Evolutionary conservation across 768 basidiomycete genomes (phyloP).

Genomic region (Suillus plorans): DNA sequence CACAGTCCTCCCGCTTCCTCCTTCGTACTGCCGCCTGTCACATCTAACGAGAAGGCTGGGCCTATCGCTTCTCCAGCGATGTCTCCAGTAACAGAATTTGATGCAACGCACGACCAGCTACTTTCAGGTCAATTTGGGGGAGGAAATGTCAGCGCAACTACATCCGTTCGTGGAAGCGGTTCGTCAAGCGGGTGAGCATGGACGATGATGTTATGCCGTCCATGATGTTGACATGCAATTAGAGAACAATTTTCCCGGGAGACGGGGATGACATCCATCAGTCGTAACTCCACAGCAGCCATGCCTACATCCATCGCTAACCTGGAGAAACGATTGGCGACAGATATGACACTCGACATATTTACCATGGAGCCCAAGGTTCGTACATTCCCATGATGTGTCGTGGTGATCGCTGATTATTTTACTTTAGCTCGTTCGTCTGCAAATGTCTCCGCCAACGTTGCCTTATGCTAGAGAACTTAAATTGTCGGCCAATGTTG

Average conservation of each 20-base stretch:
- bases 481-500: slow-evolving; percentile 67
- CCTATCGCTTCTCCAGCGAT: slow-evolving; percentile 1
- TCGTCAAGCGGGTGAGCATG: slow-evolving; percentile 55
- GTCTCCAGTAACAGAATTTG: slow-evolving; percentile 7
- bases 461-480: slow-evolving; percentile 79
- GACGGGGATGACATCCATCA: slow-evolving; percentile 53
- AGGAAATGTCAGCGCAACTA: slow-evolving; percentile 43
- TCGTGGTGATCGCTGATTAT: slow-evolving; percentile 8
- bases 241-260: slow-evolving; percentile 65
- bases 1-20: slow-evolving; percentile 1
- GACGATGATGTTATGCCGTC: not conserved
- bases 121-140: slow-evolving; percentile 23
- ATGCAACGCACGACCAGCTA: slow-evolving; percentile 4
- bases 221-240: slow-evolving; percentile 11
- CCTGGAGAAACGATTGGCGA: slow-evolving; percentile 77
- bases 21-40: not conserved
- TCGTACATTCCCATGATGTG: slow-evolving; percentile 10
- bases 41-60: not conserved
- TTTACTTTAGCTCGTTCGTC: slow-evolving; percentile 68
- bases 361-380: slow-evolving; percentile 97
- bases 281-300: slow-evolving; percentile 50
- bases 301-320: slow-evolving; percentile 64
- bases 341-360: slow-evolving; percentile 82
- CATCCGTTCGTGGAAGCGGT: slow-evolving; percentile 53
- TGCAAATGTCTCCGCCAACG: slow-evolving; percentile 84